Evolutionary conservation across 768 basidiomycete species (phyloP), one percentile per base, ranked within the genome.

Genomic region (Coprinellus micaceus): DNA sequence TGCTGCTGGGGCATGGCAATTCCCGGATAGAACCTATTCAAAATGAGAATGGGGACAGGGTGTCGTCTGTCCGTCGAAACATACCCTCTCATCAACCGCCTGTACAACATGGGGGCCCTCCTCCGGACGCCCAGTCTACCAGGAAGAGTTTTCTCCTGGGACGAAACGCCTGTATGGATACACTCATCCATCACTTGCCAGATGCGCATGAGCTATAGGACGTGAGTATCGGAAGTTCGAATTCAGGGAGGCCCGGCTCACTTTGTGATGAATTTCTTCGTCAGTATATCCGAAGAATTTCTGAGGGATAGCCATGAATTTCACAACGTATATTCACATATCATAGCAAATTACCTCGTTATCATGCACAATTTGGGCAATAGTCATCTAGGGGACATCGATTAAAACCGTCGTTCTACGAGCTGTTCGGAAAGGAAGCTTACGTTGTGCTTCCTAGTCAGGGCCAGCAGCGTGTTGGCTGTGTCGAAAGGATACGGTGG

Each of bases 111-210:
- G 0, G 94, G 94, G 15, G 95, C 95, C 39, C 94, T 81, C 13
- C 94, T 79, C 30, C 87, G 80, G 24, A 98, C 75, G 6, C 81
- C 72, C 17, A 98, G 73, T 21, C 92, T 80, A n/a, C 95, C 95
- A 0, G 95, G 95, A 2, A 98, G 80, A n/a, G 82, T 84, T 43
- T 77, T 77, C 62, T 95, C 88, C 2, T 82, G 76, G 1, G 91
- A 80, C 2, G 90, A 86, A 9, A 98, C 94, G 19, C 95, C 95
- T 2, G 81, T 79, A 41, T 77, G 87, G 58, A 97, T 98, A 68
- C 91, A 95, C 55, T 86, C 83, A 65, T 96, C 93, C 95, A 97
- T 97, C 4, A 94, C 91, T 53, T 75, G 65, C 94, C 94, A 96
- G 46, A 95, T 93, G 25, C 82, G 81, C 78, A 84, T 76, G 53